Base-by-base conservation (phyloP, 202 grass and related monocot species). In the Panicum hallii region DNA sequence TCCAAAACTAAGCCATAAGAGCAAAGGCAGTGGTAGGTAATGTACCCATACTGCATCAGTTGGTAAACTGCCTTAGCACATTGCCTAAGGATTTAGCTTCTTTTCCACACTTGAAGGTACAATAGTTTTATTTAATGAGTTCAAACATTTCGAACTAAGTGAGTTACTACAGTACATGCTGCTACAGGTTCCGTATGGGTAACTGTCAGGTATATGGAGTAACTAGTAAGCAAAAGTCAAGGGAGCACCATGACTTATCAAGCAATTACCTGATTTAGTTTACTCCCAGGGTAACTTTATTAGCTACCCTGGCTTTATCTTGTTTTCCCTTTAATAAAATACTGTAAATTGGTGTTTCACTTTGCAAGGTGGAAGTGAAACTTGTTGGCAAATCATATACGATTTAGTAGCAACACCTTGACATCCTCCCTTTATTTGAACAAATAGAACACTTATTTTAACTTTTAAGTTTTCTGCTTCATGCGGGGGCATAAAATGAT, bases 171-270 rank as follows among this genome's bases (percentile, higher is more conserved):
- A 79, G 43, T 8, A 67, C 16, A 79, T 58, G 26, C 32, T 72
- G 16, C 20, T 45, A 70, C 23, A 60, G 65, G 50, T 70, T 81
- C 55, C 16, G 26, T 26, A 26, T 26, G 26, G 26, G 26, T 26
- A 26, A 26, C 26, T 22, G 3, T 72, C 67, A 36, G 13, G 41
- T 44, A 43, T 54, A 32, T 61, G 79, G 63, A 22, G 56, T 73
- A 83, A 63, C 56, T n/a, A 20, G 26, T 13, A 82, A 60, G 67
- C 53, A 46, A 82, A 49, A 41, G 22, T 58, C 14, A 46, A 45
- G 52, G 67, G 42, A 72, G 70, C 23, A 43, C 26, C 54, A 49
- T 64, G 60, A 8, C 42, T 36, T 64, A 20, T 16, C 23, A 49
- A 63, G 40, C 7, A 46, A 78, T 30, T 28, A 26, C 4, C 32